phyloP scores from a whole-genome alignment of 2,329 filamentous ascomycete genomes.

The Rugonectria rugulosa region DNA sequence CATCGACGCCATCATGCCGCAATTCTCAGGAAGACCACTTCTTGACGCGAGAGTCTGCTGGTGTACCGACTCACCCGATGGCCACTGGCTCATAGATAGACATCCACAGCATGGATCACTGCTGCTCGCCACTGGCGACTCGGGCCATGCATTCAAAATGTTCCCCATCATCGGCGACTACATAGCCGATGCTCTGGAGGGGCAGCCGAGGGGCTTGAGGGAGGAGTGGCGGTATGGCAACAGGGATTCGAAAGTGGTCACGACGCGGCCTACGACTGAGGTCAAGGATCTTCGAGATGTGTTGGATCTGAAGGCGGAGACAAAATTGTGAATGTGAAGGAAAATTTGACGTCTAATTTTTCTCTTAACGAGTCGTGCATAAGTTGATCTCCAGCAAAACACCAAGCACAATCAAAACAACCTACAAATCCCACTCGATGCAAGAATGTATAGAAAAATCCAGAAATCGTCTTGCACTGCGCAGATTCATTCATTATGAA shows the following conservation, averaged over 20 bases:
- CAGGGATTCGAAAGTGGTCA: slow-evolving; percentile 22
- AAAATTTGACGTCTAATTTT: too few species aligned
- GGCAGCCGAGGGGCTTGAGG: slow-evolving; percentile 20
- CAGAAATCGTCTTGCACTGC: too few species aligned
- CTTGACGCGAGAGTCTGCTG: slow-evolving; percentile 34
- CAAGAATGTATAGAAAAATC: too few species aligned
- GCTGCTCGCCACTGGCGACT: slow-evolving; percentile 35
- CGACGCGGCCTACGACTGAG: slow-evolving; percentile 28
- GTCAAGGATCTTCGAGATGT: slow-evolving; percentile 33
- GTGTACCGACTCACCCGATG: slow-evolving; percentile 38
- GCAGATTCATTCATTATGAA: too few species aligned
- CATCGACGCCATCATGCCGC: slow-evolving; percentile 30
- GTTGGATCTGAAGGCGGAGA: not conserved
- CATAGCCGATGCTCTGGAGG: slow-evolving; percentile 33
- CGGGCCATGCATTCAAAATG: slow-evolving; percentile 40
- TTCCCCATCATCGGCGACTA: slow-evolving; percentile 36
- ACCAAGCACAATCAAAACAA: too few species aligned
- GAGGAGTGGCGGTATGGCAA: slow-evolving; percentile 30
- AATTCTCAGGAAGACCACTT: slow-evolving; percentile 35
- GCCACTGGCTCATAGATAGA: slow-evolving; percentile 35
- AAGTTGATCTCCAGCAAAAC: too few species aligned
- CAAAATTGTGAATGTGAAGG: too few species aligned
- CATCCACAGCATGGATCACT: slow-evolving; percentile 27
- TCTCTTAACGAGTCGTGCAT: too few species aligned
- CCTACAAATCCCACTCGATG: too few species aligned